A percentile compares a stretch with the other conserved stretches of the same genome.
These are phyloP conservation scores for Saccharum officinarum DNA, from an alignment of 176 grass and related monocot species.

Conservation along the genomic window DNA sequence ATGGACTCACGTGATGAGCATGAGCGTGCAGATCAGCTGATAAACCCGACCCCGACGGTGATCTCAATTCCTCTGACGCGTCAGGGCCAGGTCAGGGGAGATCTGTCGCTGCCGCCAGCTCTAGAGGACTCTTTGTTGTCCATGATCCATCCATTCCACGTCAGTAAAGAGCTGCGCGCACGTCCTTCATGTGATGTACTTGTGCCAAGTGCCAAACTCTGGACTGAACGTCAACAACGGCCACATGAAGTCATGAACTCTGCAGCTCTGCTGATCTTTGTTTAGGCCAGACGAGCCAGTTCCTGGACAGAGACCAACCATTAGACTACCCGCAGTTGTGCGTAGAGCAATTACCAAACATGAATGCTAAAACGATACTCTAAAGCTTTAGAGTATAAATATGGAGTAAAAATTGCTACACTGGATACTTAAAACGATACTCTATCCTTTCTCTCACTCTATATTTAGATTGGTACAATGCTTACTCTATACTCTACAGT, in stretches of 20 bases:
- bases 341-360: too few relatives aligned
- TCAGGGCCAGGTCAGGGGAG: neutral
- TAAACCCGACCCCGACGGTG: neutral
- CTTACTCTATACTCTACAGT: too few relatives aligned
- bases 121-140: neutral
- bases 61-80: neutral
- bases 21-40: neutral
- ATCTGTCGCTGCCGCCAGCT: neutral
- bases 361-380: too few relatives aligned
- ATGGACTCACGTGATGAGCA: neutral
- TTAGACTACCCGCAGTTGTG: too few relatives aligned
- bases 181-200: constrained; percentile 13
- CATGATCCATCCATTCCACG: neutral
- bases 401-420: too few relatives aligned
- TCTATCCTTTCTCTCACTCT: too few relatives aligned
- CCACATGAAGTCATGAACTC: neutral
- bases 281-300: neutral
- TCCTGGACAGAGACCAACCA: neutral
- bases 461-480: too few relatives aligned
- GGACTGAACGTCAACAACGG: neutral
- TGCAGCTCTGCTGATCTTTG: neutral
- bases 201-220: neutral
- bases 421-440: too few relatives aligned
- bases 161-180: constrained; percentile 9
- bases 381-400: too few relatives aligned